Evolutionary conservation across 2,329 filamentous ascomycete species (phyloP).

Genomic region (Cladosporium sp.): DNA sequence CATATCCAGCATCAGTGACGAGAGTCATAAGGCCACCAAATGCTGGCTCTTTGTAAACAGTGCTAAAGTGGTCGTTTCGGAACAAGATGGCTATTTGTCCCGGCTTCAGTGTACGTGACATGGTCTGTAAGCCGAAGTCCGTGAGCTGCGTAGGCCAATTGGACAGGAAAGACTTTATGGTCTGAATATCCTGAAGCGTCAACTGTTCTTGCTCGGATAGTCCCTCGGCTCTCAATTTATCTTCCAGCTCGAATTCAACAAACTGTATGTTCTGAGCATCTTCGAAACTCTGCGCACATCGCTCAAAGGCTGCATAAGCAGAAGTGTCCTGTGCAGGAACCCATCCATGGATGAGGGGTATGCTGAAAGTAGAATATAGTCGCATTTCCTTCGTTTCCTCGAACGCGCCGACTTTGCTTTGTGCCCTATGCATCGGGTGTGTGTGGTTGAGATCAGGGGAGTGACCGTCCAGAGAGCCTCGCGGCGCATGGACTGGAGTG

Average conservation of each 20-base stretch:
- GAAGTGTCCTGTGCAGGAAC: conserved; percentile 65
- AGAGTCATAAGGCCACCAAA: conserved; percentile 73
- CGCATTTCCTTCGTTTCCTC: conserved; percentile 82
- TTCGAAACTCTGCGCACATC: conserved; percentile 80
- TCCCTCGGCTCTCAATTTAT: conserved; percentile 63
- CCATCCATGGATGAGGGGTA: conserved; percentile 93
- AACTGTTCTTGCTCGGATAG: conserved; percentile 71
- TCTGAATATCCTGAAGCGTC: conserved; percentile 74
- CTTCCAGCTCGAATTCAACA: conserved; percentile 80
- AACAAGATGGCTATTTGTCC: conserved; percentile 88
- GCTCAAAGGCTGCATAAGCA: conserved; percentile 64
- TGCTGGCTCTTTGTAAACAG: conserved; percentile 80
- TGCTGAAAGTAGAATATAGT: conserved; percentile 83
- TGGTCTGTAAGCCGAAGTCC: conserved; percentile 69
- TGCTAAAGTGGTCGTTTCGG: conserved; percentile 95
- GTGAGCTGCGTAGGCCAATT: conserved; percentile 85
- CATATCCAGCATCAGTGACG: conserved; percentile 90
- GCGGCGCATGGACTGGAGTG: conserved; percentile 35
- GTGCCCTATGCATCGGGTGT: conserved; percentile 31
- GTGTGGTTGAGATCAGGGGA: conserved; percentile 33
- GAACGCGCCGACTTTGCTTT: conserved; percentile 67
- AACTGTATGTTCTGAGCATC: conserved; percentile 88
- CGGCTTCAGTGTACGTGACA: conserved; percentile 65
- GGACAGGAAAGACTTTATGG: conserved; percentile 78
- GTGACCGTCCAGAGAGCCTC: conserved; percentile 22